Conservation (phyloP, 78 protist species). For the Creolimax fragrantissima region DNA sequence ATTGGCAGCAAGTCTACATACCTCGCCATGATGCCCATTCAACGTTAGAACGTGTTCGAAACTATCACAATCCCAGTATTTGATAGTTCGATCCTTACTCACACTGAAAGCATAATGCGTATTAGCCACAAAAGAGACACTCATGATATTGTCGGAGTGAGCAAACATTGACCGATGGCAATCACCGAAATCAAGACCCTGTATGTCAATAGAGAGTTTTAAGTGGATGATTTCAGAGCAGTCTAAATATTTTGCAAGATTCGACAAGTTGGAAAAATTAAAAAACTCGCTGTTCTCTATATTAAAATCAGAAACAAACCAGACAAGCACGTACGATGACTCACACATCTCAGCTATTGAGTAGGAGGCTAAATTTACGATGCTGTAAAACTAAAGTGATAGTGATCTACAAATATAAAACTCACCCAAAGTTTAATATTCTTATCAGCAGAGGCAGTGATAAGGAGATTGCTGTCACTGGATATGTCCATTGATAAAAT, state of each 20-base stretch:
- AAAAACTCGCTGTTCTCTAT: too few species aligned
- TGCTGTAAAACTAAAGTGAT: too few species aligned
- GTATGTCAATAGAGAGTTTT: background rate
- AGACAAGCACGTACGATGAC: too few species aligned
- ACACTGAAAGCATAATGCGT: conserved; percentile 83
- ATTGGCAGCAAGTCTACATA: too few species aligned
- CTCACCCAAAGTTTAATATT: conserved; percentile 78
- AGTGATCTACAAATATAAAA: background rate
- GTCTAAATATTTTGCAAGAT: too few species aligned
- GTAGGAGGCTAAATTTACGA: too few species aligned
- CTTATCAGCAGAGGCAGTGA: conserved; percentile 90
- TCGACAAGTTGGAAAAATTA: too few species aligned
- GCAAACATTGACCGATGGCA: conserved; percentile 79
- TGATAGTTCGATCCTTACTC: conserved; percentile 59
- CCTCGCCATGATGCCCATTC: conserved; percentile 69
- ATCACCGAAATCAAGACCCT: conserved; percentile 93
- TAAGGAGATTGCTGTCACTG: conserved; percentile 69
- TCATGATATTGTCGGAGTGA: conserved; percentile 78
- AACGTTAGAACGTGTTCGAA: conserved; percentile 58
- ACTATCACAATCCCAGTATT: conserved; percentile 61
- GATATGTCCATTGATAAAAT: conserved; percentile 68
- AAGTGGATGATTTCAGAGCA: too few species aligned
- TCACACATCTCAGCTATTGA: too few species aligned
- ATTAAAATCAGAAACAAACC: too few species aligned
- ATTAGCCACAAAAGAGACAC: conserved; percentile 55